Evolutionary conservation across 1,284 basidiomycete species (phyloP), one percentile per base, ranked within the genome.

Genomic region (Kalmanozyma brasiliensis): DNA sequence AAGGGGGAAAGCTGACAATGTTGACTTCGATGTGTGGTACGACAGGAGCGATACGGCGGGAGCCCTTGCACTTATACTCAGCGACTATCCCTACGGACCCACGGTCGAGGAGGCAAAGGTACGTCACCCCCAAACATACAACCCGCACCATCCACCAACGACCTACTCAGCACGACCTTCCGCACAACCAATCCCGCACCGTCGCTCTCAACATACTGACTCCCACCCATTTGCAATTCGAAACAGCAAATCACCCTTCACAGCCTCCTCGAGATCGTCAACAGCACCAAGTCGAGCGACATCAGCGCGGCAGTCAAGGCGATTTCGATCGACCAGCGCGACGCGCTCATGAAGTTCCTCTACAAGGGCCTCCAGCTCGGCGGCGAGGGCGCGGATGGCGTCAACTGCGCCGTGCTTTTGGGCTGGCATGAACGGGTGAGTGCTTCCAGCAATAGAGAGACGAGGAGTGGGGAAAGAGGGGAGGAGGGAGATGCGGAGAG

Each of bases 301-400:
- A 94, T 99, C 58, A 85, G 90, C 1, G 84, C 84, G 24, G 88
- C 91, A 38, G 85, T 98, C 79, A 90, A 90, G 79, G 83, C 86
- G 1, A 87, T 98, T 36, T 87, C 88, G 8, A 87, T 88, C 62
- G 89, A 92, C 43, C 86, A 91, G 66, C 93, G 96, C 76, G 95
- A 97, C 79, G 91, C 89, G 32, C 86, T 98, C 56, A 98, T 98
- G 95, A 97, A 96, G 82, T 98, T 96, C 81, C 85, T 98, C 22
- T 98, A 98, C 88, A 98, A 98, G 85, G 94, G 90, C 29, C 93
- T 93, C 91, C 91, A 77, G 41, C 49, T 75, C 88, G 42, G 62
- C 2, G 55, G 61, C 8, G 61, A 64, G 33, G 46, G 56, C 10
- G 60, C n/a, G n/a, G n/a, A 68, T 35, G 57, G 64, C 34, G 49